These are phyloP conservation scores for Trypanosoma lewisi DNA, from an alignment of 208 protist genomes.

Conservation along the genomic window DNA sequence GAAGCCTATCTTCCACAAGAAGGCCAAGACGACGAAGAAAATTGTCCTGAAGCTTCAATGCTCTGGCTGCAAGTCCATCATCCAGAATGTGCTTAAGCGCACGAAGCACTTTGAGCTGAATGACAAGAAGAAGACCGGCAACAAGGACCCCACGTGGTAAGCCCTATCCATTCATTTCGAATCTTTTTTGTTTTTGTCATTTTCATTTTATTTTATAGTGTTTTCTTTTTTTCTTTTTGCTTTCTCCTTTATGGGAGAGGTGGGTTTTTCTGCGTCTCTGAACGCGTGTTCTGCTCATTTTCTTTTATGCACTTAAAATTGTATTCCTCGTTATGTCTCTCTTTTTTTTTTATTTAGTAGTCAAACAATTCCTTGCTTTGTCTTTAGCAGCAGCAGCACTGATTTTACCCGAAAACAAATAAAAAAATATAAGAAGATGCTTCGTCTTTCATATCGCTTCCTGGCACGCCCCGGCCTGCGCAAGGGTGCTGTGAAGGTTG, in stretches of 20 bases:
- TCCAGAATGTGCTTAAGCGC: slow-evolving; percentile 95
- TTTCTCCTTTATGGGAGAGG: not conserved
- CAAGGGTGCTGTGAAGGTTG: slow-evolving; percentile 7
- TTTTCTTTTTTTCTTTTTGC: slow-evolving; percentile 20
- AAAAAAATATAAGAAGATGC: slow-evolving; percentile 12
- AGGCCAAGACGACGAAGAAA: slow-evolving; percentile 99
- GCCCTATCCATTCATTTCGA: too few relatives aligned
- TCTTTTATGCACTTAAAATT: too few relatives aligned
- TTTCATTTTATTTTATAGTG: not conserved
- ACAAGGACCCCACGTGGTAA: slow-evolving; percentile 92
- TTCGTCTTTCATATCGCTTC: slow-evolving; percentile 17
- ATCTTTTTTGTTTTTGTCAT: too few relatives aligned
- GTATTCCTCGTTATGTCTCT: too few relatives aligned
- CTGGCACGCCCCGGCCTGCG: slow-evolving; percentile 13
- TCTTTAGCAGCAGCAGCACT: not conserved
- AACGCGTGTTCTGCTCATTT: too few relatives aligned
- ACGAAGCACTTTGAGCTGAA: slow-evolving; percentile 99
- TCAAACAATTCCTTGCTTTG: not conserved
- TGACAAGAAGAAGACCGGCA: slow-evolving; percentile 92
- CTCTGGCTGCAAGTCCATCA: slow-evolving; percentile 95
- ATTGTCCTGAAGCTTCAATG: slow-evolving; percentile 99
- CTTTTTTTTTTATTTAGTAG: too few relatives aligned
- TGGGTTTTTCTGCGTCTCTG: not conserved
- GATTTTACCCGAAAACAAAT: not conserved
- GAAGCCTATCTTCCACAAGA: slow-evolving; percentile 99